These are phyloP conservation scores for Pistacia integerrima DNA, from an alignment of 345 rosid genomes.

Conservation along the genomic window DNA sequence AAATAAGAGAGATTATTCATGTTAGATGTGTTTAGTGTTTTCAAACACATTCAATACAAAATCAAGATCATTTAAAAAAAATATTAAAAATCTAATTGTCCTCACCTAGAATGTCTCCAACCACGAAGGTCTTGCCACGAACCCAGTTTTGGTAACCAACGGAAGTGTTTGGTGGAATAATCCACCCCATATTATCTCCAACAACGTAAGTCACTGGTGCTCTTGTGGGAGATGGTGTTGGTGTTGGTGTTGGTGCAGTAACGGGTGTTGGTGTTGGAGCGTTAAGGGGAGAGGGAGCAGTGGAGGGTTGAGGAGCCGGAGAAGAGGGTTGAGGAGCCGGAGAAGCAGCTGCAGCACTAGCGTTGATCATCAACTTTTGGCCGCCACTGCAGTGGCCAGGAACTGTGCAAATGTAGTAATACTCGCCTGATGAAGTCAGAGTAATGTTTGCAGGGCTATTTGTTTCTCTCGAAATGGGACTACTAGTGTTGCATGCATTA, in stretches of 20 bases:
- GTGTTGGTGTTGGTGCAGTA: neutral
- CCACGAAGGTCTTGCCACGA: constrained; percentile 35
- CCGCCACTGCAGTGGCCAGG: constrained; percentile 49
- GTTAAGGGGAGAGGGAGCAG: constrained; percentile 19
- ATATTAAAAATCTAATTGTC: too few relatives aligned
- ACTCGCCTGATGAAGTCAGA: constrained; percentile 35
- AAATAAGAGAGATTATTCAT: too few relatives aligned
- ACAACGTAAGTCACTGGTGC: constrained; percentile 26
- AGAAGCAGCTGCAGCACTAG: constrained; percentile 18
- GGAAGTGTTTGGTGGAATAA: constrained; percentile 27
- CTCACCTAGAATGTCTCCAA: constrained; percentile 52
- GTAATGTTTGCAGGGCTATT: constrained; percentile 35
- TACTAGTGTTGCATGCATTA: constrained; percentile 37
- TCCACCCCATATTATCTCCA: constrained; percentile 42
- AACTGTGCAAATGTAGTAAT: constrained; percentile 36
- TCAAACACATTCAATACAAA: too few relatives aligned
- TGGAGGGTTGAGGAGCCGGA: constrained; percentile 29
- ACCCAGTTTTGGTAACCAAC: constrained; percentile 44
- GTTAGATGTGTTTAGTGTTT: neutral
- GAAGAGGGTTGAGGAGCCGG: constrained; percentile 34
- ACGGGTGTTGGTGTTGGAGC: neutral
- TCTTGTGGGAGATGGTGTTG: constrained; percentile 29
- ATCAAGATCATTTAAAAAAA: too few relatives aligned
- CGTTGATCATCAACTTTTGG: constrained; percentile 32
- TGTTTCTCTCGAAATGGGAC: constrained; percentile 19